These are phyloP conservation scores for Crithidia acanthocephali DNA, from an alignment of 208 protist genomes.

Conservation along the genomic window DNA sequence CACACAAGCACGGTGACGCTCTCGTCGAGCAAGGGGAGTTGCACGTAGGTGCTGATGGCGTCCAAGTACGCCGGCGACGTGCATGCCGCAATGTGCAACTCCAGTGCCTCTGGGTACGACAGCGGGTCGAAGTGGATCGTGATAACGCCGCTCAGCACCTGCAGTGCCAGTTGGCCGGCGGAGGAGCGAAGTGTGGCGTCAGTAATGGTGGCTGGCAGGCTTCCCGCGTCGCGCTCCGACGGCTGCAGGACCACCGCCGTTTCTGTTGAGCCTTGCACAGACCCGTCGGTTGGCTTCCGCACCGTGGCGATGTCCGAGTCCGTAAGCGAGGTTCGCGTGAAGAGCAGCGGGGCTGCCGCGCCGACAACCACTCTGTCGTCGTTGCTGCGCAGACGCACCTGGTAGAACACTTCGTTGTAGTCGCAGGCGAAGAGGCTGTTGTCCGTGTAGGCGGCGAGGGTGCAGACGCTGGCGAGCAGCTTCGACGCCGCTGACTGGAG, in stretches of 20 bases:
- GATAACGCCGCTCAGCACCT: slow-evolving; percentile 22
- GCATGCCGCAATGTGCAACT: slow-evolving; percentile 23
- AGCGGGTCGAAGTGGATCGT: slow-evolving; percentile 7
- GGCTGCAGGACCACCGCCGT: slow-evolving; percentile 4
- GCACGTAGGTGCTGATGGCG: background rate
- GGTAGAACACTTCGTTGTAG: background rate
- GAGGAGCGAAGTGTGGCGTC: slow-evolving; percentile 1
- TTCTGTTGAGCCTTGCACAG: background rate
- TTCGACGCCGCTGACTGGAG: background rate
- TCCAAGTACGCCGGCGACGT: background rate
- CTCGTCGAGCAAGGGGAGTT: slow-evolving; percentile 21
- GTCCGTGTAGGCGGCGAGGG: background rate
- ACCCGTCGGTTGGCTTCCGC: background rate
- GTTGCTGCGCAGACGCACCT: slow-evolving; percentile 21
- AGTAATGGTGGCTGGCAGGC: background rate
- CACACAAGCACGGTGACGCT: slow-evolving; percentile 6
- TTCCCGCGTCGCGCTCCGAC: too few species aligned
- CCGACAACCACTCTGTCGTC: slow-evolving; percentile 6
- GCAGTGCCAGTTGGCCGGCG: slow-evolving; percentile 5
- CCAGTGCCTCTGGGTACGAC: slow-evolving; percentile 37
- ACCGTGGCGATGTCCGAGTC: background rate
- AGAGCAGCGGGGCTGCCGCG: slow-evolving; percentile 3
- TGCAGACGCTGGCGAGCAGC: background rate
- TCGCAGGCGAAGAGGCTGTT: background rate
- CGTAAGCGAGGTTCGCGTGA: background rate